Base-by-base conservation (phyloP, 331 rosid species). In the Pyrus hybrid region DNA sequence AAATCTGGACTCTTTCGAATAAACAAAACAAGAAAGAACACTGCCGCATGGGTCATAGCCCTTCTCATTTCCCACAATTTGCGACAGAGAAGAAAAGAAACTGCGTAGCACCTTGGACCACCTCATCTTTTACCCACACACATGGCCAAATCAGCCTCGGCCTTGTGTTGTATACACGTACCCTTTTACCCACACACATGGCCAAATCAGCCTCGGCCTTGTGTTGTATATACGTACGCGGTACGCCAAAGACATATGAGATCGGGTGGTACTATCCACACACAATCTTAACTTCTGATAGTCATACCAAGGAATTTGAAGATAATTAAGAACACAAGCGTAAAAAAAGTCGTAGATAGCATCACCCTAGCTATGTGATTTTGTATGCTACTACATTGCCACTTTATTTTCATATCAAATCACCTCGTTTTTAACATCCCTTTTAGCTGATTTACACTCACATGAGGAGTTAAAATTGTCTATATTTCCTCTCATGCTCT, bases 101-200 rank as follows among this genome's bases (percentile, higher is more conserved):
- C 70, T 30, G 80, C 73, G 81, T 62, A 75, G 80, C 62, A 20
- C 69, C 74, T 83, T 83, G 97, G 99, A 94, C 97, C 99, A 91
- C 97, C 91, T 85, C 90, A 90, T 88, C 93, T 75, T 86, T 81
- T 61, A 21, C 26, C 26, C 54, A 75, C 83, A 78, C 87, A 75
- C 83, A 78, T 86, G 73, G 83, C 80, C 88, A 85, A 86, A 83
- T 77, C 78, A 72, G 81, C 51, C 81, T 74, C 69, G 85, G 43
- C 68, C 68, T 16, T 81, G 63, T 83, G 85, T 80, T 89, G 81
- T 83, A 84, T 75, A 79, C 80, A 81, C 80, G 77, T 87, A 83
- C 81, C n/a, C 92, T 75, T 86, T 82, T 60, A 53, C 21, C 21
- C 51, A 74, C 83, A 78, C 88, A 84, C 87, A 81, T 61, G 72